Evolutionary conservation across 2,329 filamentous ascomycete species (phyloP), one percentile per base, ranked within the genome.

Genomic region (Ophiobolus disseminans): DNA sequence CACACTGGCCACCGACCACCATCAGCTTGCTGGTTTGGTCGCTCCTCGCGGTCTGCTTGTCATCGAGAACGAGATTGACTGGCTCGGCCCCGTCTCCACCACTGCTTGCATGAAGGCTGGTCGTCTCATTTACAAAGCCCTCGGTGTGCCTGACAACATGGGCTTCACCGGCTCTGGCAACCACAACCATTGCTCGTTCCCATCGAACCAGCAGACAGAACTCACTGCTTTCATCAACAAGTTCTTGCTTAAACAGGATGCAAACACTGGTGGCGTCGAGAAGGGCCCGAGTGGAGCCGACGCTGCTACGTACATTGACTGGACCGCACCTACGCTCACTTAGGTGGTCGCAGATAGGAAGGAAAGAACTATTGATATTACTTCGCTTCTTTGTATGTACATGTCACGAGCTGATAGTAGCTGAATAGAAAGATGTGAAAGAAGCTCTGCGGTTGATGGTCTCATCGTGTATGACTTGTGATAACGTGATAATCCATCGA

Each of bases 21-120:
- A 86, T 70, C 70, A 82, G 65, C 74, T 85, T 14, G 82, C 82
- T 9, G 82, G 78, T 21, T 72, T 85, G 51, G 75, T 83, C 30
- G 81, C 81, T 2, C 82, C 82, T 22, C 76, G 82, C 28, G 81
- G 82, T 4, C 73, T 85, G 35, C 73, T 80, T 40, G 76, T 80
- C 22, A 79, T 82, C 36, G 82, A 85, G 73, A 85, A 84, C 62
- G 78, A 82, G 58, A 75, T 75, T 55, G 81, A 84, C 70, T 85
- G 82, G 82, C 76, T 84, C 43, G 81, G 82, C 28, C 80, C 79
- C 39, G 78, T 81, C 48, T 78, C 78, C 45, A 83, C 80, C 13
- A 83, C 80, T 20, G 82, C 76, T 40, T 84, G 81, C 71, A 84
- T 83, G 81, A 80, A 80, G 69, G 80, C 77, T 16, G 81, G 73